phyloP scores from a whole-genome alignment of 1,284 basidiomycete species.

The Marasmius oreades region DNA sequence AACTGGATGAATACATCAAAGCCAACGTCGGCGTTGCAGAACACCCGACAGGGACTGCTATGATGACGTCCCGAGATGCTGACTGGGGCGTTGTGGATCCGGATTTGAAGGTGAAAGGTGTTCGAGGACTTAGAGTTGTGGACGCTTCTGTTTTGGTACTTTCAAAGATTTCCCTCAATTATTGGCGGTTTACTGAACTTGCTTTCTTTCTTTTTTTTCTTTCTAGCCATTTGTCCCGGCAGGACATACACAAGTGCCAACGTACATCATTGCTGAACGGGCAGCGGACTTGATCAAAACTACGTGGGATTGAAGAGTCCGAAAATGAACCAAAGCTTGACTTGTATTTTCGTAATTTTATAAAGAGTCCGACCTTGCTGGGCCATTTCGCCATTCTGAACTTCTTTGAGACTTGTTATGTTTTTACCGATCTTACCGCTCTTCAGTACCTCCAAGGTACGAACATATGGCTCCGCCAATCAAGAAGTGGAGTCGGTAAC shows the following conservation, averaged over 20 bases:
- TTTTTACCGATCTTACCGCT: too few relatives aligned
- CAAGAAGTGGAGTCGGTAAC: too few relatives aligned
- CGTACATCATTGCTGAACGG: constrained; percentile 10
- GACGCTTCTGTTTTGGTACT: constrained; percentile 26
- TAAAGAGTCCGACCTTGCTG: too few relatives aligned
- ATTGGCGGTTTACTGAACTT: neutral
- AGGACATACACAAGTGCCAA: constrained; percentile 11
- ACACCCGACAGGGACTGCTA: constrained; percentile 23
- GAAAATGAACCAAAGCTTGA: neutral
- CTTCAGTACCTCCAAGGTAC: too few relatives aligned
- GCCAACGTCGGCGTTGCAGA: constrained; percentile 18
- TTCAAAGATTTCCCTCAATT: neutral
- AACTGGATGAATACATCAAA: constrained; percentile 19
- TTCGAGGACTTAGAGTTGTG: constrained; percentile 23
- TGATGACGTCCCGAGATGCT: constrained; percentile 19
- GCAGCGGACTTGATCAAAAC: constrained; percentile 12
- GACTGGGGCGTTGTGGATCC: constrained; percentile 23
- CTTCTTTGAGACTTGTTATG: too few relatives aligned
- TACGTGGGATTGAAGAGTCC: neutral
- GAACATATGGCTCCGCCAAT: too few relatives aligned
- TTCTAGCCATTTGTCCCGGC: constrained; percentile 11
- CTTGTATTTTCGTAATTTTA: neutral
- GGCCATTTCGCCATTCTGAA: too few relatives aligned
- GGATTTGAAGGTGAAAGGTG: constrained; percentile 23
- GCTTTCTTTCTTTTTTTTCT: neutral